Base-by-base conservation (phyloP, 768 basidiomycete species). In the Hortiboletus flavorubellus region DNA sequence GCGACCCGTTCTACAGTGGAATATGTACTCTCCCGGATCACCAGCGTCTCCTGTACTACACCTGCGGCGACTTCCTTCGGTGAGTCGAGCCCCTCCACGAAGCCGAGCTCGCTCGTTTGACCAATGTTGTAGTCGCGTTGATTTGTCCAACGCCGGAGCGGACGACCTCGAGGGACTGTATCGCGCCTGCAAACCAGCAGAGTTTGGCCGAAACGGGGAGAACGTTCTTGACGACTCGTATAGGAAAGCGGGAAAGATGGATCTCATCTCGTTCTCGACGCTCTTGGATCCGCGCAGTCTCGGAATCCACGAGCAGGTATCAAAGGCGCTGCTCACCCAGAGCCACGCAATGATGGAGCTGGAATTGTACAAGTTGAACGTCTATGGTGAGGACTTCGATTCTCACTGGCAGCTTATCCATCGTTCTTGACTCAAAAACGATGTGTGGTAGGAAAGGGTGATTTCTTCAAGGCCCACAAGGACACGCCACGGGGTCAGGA, bases 241-340 rank as follows among this genome's bases (percentile, higher is more conserved):
- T 77, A 68, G 78, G 34, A 79, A 77, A 53, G 79, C 79, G 0
- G 74, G 77, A 3, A 80, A 81, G 65, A 61, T 81, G 62, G 77
- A 79, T 42, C 39, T 56, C 0, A 40, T 48, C 1, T 49, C 67
- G 5, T 81, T 82, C 56, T 40, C 72, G 0, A 65, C 51, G 0
- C 40, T 38, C 18, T 42, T 55, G 5, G 48, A 58, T 18, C 48
- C 56, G 1, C 49, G 29, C 33, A 44, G 30, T 7, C 46, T 58
- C 12, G 30, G 59, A 2, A 46, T 58, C 44, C 39, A 53, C 15
- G 38, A 57, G 12, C 46, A 40, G 8, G 31, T 53, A 1, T 49
- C 48, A 6, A 45, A 35, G 10, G 44, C 34, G 10, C 48, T 59
- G 41, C 52, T 60, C 15, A 56, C 60, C 5, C 0, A 35, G 37